Evolutionary conservation across 495 filamentous ascomycete species (phyloP).

Genomic region (Xylona heveae): DNA sequence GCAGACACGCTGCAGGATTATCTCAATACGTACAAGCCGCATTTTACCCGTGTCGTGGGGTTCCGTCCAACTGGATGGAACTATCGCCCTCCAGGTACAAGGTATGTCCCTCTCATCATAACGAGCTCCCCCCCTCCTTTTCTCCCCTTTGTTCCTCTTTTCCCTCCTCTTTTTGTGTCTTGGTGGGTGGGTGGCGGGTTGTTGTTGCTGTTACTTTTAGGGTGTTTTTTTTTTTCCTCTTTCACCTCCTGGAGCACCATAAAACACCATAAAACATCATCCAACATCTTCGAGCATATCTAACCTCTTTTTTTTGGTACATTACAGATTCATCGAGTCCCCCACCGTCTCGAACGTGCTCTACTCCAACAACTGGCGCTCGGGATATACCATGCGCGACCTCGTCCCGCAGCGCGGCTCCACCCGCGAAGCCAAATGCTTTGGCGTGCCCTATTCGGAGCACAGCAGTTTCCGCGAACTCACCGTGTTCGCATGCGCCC

Average conservation of each 20-base stretch:
- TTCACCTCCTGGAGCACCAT: too few relatives aligned
- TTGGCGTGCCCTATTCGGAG: slow-evolving; percentile 85
- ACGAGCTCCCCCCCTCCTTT: too few relatives aligned
- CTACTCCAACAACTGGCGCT: slow-evolving; percentile 50
- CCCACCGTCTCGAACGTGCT: slow-evolving; percentile 49
- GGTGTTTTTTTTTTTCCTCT: too few relatives aligned
- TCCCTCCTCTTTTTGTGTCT: too few relatives aligned
- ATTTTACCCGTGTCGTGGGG: slow-evolving; percentile 73
- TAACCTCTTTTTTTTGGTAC: too few relatives aligned
- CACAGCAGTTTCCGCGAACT: slow-evolving; percentile 88
- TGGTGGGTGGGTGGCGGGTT: too few relatives aligned
- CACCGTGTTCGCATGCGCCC: slow-evolving; percentile 73
- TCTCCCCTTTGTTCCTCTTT: too few relatives aligned
- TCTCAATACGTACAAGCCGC: slow-evolving; percentile 47
- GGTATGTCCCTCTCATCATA: too few relatives aligned
- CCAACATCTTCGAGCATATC: too few relatives aligned
- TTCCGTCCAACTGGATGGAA: slow-evolving; percentile 88
- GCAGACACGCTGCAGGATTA: slow-evolving; percentile 79
- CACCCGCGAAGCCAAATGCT: slow-evolving; percentile 54
- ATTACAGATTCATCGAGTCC: slow-evolving; percentile 35
- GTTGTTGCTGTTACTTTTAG: too few relatives aligned
- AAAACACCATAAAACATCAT: too few relatives aligned
- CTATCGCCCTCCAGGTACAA: slow-evolving; percentile 58
- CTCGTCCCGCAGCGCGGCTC: slow-evolving; percentile 62
- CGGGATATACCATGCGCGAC: slow-evolving; percentile 37